Evolutionary conservation across 805 yeast genomes (phyloP).

Genomic region (Ogataea populi-albae): DNA sequence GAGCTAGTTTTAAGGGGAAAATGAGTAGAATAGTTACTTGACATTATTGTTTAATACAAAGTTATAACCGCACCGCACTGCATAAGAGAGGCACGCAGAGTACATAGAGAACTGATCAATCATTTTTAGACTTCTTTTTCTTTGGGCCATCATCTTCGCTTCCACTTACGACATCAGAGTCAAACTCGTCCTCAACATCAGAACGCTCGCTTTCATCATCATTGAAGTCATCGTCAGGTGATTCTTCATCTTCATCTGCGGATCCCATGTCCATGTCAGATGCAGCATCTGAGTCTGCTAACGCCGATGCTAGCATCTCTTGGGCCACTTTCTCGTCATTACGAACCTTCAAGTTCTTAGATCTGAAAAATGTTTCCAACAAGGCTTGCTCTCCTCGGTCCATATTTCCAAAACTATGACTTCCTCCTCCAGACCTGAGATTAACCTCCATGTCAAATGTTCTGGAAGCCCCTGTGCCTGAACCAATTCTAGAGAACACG

Average conservation of each 20-base stretch:
- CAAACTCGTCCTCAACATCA: conserved; percentile 83
- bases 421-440: conserved; percentile 59
- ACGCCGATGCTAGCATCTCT: conserved; percentile 71
- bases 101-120: conserved; percentile 1
- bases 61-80: too few relatives aligned
- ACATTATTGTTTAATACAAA: conserved; percentile 2
- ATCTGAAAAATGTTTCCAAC: conserved; percentile 70
- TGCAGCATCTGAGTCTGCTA: conserved; percentile 58
- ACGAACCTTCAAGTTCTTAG: conserved; percentile 75
- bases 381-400: conserved; percentile 84
- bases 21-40: background rate
- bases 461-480: conserved; percentile 70
- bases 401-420: conserved; percentile 85
- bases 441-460: conserved; percentile 89
- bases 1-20: conserved; percentile 16
- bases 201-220: conserved; percentile 34
- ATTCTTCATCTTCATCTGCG: conserved; percentile 77
- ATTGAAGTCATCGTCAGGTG: conserved; percentile 84
- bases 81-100: too few relatives aligned
- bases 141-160: conserved; percentile 28
- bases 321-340: conserved; percentile 90
- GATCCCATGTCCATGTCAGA: conserved; percentile 62
- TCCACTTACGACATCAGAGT: conserved; percentile 52
- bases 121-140: conserved; percentile 27
- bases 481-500: conserved; percentile 85